A percentile compares a stretch with the other conserved stretches of the same genome.
These are phyloP conservation scores for Rhododendron ferrugineum DNA, from an alignment of 148 eudicot genomes.

Conservation along the genomic window DNA sequence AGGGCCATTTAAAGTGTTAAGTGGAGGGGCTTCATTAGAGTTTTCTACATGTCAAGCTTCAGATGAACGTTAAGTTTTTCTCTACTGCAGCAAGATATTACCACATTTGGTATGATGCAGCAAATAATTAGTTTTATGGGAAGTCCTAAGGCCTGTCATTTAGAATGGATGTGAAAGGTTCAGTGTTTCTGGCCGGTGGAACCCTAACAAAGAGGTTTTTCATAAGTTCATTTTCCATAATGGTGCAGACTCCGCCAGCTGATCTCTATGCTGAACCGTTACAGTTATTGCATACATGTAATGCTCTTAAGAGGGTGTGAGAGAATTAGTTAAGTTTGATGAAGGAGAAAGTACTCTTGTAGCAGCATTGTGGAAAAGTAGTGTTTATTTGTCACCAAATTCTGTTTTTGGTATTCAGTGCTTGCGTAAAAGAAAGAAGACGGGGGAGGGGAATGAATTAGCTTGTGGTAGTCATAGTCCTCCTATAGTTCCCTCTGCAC, in stretches of 20 bases:
- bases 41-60: not conserved
- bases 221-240: not conserved
- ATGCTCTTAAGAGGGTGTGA: not conserved
- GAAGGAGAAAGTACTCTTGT: not conserved
- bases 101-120: not conserved
- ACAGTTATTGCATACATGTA: not conserved
- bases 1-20: not conserved
- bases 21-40: not conserved
- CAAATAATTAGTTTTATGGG: not conserved
- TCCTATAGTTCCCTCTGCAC: not conserved
- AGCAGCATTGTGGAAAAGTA: not conserved
- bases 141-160: not conserved
- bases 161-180: not conserved
- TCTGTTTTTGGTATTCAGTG: not conserved
- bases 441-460: not conserved
- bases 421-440: not conserved
- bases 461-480: not conserved
- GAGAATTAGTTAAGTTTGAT: not conserved
- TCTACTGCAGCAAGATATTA: slow-evolving; percentile 1
- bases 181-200: not conserved
- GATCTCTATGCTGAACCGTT: not conserved
- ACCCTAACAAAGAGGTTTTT: not conserved
- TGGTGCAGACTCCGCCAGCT: not conserved
- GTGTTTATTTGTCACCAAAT: not conserved
- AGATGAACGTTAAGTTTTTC: not conserved